Evolutionary conservation across 352 stramenopile species (phyloP), one percentile per base, ranked within the genome.

Genomic region (Phytophthora tubulina): DNA sequence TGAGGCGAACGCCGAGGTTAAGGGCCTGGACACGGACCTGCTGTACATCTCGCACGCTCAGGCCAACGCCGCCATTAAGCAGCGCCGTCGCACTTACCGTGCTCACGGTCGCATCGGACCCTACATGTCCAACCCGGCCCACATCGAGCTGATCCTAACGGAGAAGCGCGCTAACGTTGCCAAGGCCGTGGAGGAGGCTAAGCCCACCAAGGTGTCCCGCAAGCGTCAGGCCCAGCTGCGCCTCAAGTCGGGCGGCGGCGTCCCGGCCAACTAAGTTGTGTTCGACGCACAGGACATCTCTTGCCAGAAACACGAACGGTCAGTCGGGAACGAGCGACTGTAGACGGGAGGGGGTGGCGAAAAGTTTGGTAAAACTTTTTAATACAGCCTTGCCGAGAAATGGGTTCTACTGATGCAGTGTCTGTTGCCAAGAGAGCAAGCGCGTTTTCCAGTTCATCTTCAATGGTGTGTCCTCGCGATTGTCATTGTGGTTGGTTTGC

Each of bases 111-210:
- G 97, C 81, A 99, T 99, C 81, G 96, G 96, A 45, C 97, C 98
- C 67, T 99, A 99, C 92, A 99, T 99, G 92, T 97, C 93, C 78
- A 98, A 98, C 88, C 98, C 98, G 60, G 97, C 97, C 45, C 98
- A 99, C 91, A 98, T 99, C 82, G 98, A 99, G 94, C 89, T 99
- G 27, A 99, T 99, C 84, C 87, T 99, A 58, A 98, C 93, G 57
- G 97, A 99, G 86, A 98, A 98, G 85, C 78, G 84, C 61, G 92
- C 98, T 65, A 95, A 97, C 74, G 96, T 99, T 72, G 89, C 85
- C 73, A 97, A 98, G 87, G 92, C 87, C 59, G 90, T 93, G 52
- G 93, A 98, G 77, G 95, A 98, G 73, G 68, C 61, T 57, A 94
- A 96, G 85, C 79, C 81, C 55, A 70, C 80, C 73, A 95, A 95